Evolutionary conservation across 768 basidiomycete species (phyloP), one percentile per base, ranked within the genome.

Genomic region (Hebeloma cylindrosporum): DNA sequence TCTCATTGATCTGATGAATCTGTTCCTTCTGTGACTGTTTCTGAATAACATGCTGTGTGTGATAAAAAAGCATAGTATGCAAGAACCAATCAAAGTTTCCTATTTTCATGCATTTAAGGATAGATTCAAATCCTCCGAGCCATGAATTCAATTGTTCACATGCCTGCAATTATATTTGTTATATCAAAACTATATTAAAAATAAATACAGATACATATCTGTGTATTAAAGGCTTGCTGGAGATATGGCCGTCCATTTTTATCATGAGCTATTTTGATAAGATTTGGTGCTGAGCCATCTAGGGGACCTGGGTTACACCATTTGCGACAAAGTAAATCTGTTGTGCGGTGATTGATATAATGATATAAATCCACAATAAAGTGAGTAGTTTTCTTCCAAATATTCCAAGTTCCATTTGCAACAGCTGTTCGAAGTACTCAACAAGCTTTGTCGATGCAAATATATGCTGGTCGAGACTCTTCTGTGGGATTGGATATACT

Each of bases 281-380:
- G 44, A 51, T 68, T 64, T 17, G 65, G 62, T 17, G 56, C 53
- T 38, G 49, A 50, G 2, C 62, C 63, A 63, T 65, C 52, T 17
- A 39, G 14, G 10, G 65, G 60, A 26, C 54, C 56, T 16, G 65
- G 62, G 47, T 66, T 66, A 43, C 65, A 68, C 51, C 56, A 63
- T 45, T 46, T 53, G 2, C 46, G 43, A 50, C 64, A 68, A 4
- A 69, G 26, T 13, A 34, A 7, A 51, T 69, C 63, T 21, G 50
- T 41, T 35, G 50, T 34, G 4, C 46, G 22, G 40, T 69, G 65
- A 29, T 61, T 60, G 42, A 44, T 59, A 46, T 66, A 66, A 40
- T 67, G 66, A 31, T 62, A 68, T 20, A 54, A 44, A 49, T 67
- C 66, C 2, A 67, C 64, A 54, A 67, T 63, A 45, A 67, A 66